Evolutionary conservation across 331 rosid genomes (phyloP).

Genomic region (Quercus phellos): DNA sequence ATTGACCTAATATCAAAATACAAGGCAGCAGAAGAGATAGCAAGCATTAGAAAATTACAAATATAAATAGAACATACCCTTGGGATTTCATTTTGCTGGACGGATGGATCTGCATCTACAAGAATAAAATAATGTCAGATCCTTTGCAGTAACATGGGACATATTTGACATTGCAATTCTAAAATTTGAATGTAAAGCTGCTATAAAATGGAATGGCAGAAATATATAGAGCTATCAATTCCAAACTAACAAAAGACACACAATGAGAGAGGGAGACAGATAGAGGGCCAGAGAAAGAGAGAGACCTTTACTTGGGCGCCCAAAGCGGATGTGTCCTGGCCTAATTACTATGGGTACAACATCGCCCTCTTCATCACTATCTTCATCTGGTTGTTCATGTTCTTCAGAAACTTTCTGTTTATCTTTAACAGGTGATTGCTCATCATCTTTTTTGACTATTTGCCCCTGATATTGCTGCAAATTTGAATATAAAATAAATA

Average conservation of each 20-base stretch:
- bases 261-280: neutral
- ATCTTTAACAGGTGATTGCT: conserved; percentile 31
- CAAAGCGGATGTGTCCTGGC: conserved; percentile 96
- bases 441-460: conserved; percentile 30
- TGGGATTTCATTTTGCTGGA: conserved; percentile 35
- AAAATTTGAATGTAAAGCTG: neutral
- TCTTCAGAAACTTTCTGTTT: conserved; percentile 25
- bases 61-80: conserved; percentile 42
- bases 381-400: conserved; percentile 33
- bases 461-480: conserved; percentile 42
- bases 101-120: conserved; percentile 48
- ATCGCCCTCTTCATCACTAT: conserved; percentile 60
- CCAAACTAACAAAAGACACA: neutral
- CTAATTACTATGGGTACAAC: conserved; percentile 72
- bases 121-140: conserved; percentile 31
- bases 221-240: neutral
- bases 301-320: conserved; percentile 59
- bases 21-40: neutral
- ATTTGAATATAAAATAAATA: conserved; percentile 16
- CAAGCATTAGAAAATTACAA: neutral
- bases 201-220: neutral
- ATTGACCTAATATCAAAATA: neutral
- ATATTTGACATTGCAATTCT: neutral
- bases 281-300: neutral
- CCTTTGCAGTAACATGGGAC: neutral